Evolutionary conservation across 2,329 filamentous ascomycete genomes (phyloP).

Genomic region (Lasiodiplodia gonubiensis): DNA sequence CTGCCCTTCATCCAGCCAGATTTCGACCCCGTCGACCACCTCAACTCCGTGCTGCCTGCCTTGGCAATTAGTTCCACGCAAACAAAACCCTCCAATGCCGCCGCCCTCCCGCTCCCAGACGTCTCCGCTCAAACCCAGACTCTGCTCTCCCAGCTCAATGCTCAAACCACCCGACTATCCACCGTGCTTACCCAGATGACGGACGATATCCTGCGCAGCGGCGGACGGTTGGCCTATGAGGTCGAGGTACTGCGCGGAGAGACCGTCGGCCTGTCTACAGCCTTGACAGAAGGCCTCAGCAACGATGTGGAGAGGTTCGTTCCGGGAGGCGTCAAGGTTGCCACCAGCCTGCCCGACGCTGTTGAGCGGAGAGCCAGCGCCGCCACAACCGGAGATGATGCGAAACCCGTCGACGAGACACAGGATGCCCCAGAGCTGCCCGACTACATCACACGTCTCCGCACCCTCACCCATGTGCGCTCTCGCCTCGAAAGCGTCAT

Average conservation of each 20-base stretch:
- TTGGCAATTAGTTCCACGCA: constrained; percentile 57
- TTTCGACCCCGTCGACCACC: constrained; percentile 84
- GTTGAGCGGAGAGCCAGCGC: constrained; percentile 44
- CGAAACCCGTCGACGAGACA: background rate
- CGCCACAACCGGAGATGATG: constrained; percentile 36
- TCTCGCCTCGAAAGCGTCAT: constrained; percentile 87
- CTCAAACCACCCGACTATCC: constrained; percentile 83
- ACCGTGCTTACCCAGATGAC: constrained; percentile 85
- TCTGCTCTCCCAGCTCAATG: constrained; percentile 84
- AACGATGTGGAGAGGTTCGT: constrained; percentile 77
- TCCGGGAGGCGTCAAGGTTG: constrained; percentile 50
- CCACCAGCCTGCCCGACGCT: background rate
- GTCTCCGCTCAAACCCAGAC: constrained; percentile 81
- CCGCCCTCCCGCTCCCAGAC: constrained; percentile 70
- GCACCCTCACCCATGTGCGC: constrained; percentile 81
- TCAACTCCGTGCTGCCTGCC: constrained; percentile 78
- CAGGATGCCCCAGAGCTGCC: constrained; percentile 54
- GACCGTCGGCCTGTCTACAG: constrained; percentile 78
- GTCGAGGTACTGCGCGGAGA: constrained; percentile 93
- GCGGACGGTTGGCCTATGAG: constrained; percentile 88
- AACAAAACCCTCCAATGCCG: constrained; percentile 45
- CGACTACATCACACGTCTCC: constrained; percentile 75
- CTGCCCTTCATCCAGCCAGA: constrained; percentile 74
- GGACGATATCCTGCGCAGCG: constrained; percentile 90
- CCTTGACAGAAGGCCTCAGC: constrained; percentile 73